Conservation (phyloP, 2,329 filamentous ascomycete genomes). For the Pseudogymnoascus sp. region DNA sequence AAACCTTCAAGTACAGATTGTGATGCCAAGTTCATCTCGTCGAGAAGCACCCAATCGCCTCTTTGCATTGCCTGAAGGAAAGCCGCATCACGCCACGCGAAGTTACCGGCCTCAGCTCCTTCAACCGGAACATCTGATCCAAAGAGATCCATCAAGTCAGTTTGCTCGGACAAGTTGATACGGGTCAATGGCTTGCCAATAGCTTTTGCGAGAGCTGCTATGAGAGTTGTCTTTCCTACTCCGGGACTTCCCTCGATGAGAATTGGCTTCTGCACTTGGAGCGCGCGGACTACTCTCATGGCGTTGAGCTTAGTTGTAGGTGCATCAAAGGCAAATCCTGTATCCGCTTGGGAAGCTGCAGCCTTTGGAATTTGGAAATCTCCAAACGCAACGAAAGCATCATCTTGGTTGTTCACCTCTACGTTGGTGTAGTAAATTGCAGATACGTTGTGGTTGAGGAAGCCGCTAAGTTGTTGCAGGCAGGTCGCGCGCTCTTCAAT, state of each 20-base stretch:
- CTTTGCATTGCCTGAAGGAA: constrained; percentile 95
- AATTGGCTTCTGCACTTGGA: constrained; percentile 85
- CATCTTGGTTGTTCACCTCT: constrained; percentile 46
- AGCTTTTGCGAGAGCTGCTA: constrained; percentile 73
- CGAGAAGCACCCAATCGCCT: constrained; percentile 91
- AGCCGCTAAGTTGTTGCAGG: constrained; percentile 59
- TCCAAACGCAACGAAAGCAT: constrained; percentile 55
- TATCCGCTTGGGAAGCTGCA: constrained; percentile 41
- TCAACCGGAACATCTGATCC: constrained; percentile 94
- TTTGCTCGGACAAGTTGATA: constrained; percentile 97
- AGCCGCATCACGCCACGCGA: constrained; percentile 91
- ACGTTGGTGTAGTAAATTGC: constrained; percentile 58
- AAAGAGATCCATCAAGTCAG: constrained; percentile 94
- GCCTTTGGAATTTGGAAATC: constrained; percentile 60
- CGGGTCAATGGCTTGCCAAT: constrained; percentile 78
- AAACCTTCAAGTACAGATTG: constrained; percentile 94
- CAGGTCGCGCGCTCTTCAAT: constrained; percentile 65
- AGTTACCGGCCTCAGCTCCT: constrained; percentile 81
- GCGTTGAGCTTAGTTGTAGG: constrained; percentile 85
- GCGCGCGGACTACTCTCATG: constrained; percentile 80
- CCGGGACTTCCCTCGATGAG: constrained; percentile 95
- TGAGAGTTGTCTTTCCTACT: constrained; percentile 92
- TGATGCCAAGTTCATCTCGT: constrained; percentile 98
- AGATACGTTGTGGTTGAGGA: constrained; percentile 58
- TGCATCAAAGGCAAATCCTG: constrained; percentile 72